These are phyloP conservation scores for Anisodus tanguticus DNA, from an alignment of 257 asterid genomes.

Conservation along the genomic window DNA sequence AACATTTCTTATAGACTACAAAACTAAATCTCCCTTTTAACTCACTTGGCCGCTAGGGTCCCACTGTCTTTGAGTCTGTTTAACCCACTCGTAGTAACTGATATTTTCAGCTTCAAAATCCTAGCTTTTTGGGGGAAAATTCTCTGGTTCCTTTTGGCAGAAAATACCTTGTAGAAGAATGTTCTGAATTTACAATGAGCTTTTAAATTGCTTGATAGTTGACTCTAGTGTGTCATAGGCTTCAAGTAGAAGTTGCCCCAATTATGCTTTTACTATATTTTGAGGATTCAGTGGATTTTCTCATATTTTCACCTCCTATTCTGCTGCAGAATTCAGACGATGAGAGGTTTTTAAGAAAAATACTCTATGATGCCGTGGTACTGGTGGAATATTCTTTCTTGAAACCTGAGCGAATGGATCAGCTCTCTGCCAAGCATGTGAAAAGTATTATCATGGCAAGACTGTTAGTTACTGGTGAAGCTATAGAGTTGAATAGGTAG, in stretches of 20 bases:
- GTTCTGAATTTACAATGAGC: neutral
- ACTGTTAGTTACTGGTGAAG: constrained; percentile 59
- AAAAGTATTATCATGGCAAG: constrained; percentile 53
- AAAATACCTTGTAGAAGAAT: constrained; percentile 8
- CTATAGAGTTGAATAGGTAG: constrained; percentile 60
- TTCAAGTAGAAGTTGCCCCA: neutral
- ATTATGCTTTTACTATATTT: neutral
- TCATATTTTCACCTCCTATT: constrained; percentile 12
- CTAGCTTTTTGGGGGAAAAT: constrained; percentile 3
- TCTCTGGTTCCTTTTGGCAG: constrained; percentile 18
- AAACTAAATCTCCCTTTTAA: neutral
- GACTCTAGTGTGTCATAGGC: constrained; percentile 4
- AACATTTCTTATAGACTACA: neutral
- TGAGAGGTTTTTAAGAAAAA: constrained; percentile 49
- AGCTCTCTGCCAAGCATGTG: constrained; percentile 52
- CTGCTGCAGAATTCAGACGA: constrained; percentile 53
- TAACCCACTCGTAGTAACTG: neutral
- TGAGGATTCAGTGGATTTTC: constrained; percentile 23
- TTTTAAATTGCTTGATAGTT: neutral
- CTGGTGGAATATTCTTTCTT: constrained; percentile 74
- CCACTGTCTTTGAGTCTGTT: constrained; percentile 2
- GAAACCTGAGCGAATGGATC: constrained; percentile 50
- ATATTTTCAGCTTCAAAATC: neutral
- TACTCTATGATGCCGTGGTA: constrained; percentile 58
- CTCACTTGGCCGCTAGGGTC: neutral